Evolutionary conservation across 352 stramenopile genomes (phyloP).

Genomic region (Thalassiosira tumida): DNA sequence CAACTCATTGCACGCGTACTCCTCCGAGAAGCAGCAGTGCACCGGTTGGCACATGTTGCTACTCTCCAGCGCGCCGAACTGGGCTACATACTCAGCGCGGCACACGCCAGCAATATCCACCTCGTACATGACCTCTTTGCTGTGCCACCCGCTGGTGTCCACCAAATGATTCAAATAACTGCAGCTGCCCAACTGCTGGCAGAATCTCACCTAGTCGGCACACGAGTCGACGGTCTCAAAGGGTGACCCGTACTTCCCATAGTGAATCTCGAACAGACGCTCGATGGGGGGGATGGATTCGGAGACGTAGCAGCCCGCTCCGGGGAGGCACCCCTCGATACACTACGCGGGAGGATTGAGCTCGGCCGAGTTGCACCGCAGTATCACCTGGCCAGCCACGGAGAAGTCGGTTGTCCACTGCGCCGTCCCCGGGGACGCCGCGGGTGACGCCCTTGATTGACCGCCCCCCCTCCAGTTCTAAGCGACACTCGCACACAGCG

Average conservation of each 20-base stretch:
- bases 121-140: conserved; percentile 51
- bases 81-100: conserved; percentile 65
- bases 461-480: conserved; percentile 73
- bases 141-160: conserved; percentile 59
- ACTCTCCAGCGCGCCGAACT: conserved; percentile 70
- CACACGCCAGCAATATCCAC: conserved; percentile 63
- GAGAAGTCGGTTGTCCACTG: neutral
- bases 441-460: too few relatives aligned
- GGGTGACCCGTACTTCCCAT: conserved; percentile 23
- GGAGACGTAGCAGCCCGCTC: conserved; percentile 70
- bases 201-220: conserved; percentile 64
- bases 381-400: conserved; percentile 64
- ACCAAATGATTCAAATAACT: conserved; percentile 75
- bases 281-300: conserved; percentile 62
- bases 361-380: conserved; percentile 67
- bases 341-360: conserved; percentile 62
- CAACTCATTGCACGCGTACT: conserved; percentile 57
- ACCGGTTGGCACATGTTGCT: conserved; percentile 75
- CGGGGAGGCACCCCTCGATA: conserved; percentile 64
- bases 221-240: conserved; percentile 26
- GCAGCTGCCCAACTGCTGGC: conserved; percentile 75
- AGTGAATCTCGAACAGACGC: conserved; percentile 60
- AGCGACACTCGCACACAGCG: conserved; percentile 54
- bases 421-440: neutral
- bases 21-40: conserved; percentile 74